Evolutionary conservation across 2,329 filamentous ascomycete species (phyloP).

Genomic region (Phaeosphaeriaceae sp.): DNA sequence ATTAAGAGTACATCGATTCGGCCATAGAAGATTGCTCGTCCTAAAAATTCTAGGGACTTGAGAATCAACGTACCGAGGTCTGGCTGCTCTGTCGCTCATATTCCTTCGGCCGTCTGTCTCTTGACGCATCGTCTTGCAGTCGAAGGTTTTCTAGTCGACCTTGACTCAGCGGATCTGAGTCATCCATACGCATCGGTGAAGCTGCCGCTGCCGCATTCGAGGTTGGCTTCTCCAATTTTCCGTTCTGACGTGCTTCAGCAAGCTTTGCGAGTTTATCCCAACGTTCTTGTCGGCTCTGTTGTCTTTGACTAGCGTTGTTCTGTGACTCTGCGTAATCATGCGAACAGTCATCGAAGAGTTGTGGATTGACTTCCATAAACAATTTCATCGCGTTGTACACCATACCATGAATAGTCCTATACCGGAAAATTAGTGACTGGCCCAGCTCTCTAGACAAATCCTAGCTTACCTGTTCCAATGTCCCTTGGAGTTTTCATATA

Average conservation of each 20-base stretch:
- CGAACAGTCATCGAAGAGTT: constrained; percentile 97
- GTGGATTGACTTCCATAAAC: constrained; percentile 99
- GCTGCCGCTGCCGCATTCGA: constrained; percentile 42
- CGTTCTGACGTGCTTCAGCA: constrained; percentile 72
- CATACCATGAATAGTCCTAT: constrained; percentile 97
- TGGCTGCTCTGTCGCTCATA: constrained; percentile 49
- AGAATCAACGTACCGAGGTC: constrained; percentile 54
- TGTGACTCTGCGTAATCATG: constrained; percentile 98
- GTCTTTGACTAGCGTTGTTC: constrained; percentile 84
- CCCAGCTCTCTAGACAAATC: not conserved
- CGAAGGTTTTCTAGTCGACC: constrained; percentile 89
- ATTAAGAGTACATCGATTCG: constrained; percentile 52
- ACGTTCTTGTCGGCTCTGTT: constrained; percentile 80
- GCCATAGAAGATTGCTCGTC: constrained; percentile 47
- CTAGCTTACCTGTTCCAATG: constrained; percentile 91
- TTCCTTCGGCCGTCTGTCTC: constrained; percentile 48
- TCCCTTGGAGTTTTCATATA: constrained; percentile 98
- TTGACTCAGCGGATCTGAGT: constrained; percentile 78
- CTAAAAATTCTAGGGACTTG: constrained; percentile 49
- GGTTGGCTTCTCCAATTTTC: constrained; percentile 37
- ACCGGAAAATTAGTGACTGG: constrained; percentile 18
- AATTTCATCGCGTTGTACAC: constrained; percentile 99
- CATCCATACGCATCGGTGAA: constrained; percentile 64
- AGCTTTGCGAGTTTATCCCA: constrained; percentile 88
- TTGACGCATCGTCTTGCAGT: constrained; percentile 73